These are phyloP conservation scores for Alternaria angustiovoidea DNA, from an alignment of 2,329 filamentous ascomycete genomes.

Conservation along the genomic window DNA sequence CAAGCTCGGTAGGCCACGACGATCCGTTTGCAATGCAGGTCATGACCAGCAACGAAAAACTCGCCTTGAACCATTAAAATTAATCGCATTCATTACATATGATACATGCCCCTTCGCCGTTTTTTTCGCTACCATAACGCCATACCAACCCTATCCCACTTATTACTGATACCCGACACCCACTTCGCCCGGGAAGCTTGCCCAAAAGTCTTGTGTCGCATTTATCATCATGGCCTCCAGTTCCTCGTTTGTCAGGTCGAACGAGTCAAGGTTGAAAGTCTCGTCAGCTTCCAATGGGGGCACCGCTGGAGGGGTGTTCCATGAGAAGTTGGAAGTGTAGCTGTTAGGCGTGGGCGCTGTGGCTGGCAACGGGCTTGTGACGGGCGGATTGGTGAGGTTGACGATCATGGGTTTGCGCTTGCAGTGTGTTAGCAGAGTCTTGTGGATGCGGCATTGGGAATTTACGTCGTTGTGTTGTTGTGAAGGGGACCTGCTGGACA, in stretches of 20 bases:
- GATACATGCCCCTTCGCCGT: background rate
- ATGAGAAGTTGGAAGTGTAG: constrained; percentile 29
- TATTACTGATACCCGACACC: constrained; percentile 38
- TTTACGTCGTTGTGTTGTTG: constrained; percentile 17
- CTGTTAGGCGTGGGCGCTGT: constrained; percentile 37
- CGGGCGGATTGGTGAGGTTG: constrained; percentile 17
- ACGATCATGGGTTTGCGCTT: constrained; percentile 17
- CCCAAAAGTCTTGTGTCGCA: constrained; percentile 52
- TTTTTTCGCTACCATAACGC: background rate
- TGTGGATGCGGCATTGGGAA: background rate
- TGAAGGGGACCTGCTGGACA: constrained; percentile 11
- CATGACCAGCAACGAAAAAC: background rate
- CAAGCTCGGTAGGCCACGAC: background rate
- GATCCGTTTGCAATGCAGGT: background rate
- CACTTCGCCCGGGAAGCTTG: constrained; percentile 50
- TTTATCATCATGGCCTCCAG: constrained; percentile 51
- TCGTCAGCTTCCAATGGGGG: constrained; percentile 44
- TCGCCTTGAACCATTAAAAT: background rate
- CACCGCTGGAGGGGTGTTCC: constrained; percentile 33
- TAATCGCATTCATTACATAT: background rate
- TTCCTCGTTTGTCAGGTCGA: constrained; percentile 46
- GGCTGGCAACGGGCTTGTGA: constrained; percentile 28
- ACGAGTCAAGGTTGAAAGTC: constrained; percentile 41
- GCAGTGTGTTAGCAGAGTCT: constrained; percentile 7
- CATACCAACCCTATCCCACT: background rate